These are phyloP conservation scores for Helminthosporium solani DNA, from an alignment of 2,329 filamentous ascomycete genomes.

Conservation along the genomic window DNA sequence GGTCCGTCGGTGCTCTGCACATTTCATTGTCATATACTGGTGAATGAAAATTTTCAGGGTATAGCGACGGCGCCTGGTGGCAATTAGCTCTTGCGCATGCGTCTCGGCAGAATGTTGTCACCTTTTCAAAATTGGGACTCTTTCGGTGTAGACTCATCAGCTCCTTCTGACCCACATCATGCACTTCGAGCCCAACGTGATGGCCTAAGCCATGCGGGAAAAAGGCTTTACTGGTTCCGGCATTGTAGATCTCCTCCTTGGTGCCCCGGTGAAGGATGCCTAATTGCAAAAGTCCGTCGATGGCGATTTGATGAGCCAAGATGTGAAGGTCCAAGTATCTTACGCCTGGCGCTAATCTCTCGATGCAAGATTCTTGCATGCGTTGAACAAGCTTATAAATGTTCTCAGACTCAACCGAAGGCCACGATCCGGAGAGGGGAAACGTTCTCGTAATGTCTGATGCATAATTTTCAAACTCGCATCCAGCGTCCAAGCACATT, in stretches of 20 bases:
- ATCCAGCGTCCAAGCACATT: conserved; percentile 83
- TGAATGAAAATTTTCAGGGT: conserved; percentile 33
- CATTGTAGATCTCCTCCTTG: conserved; percentile 70
- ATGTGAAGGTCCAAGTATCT: conserved; percentile 72
- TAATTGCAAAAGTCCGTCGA: conserved; percentile 67
- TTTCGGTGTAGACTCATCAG: conserved; percentile 34
- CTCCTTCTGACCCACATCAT: conserved; percentile 58
- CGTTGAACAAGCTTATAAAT: conserved; percentile 76
- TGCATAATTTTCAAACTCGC: conserved; percentile 82
- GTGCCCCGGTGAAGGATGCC: conserved; percentile 69
- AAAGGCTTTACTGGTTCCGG: conserved; percentile 82
- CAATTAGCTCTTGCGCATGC: conserved; percentile 10
- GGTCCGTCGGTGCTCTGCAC: conserved; percentile 35
- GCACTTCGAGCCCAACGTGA: conserved; percentile 89
- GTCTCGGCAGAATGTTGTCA: conserved; percentile 6
- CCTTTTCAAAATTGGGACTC: conserved; percentile 25
- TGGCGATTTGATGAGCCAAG: conserved; percentile 70
- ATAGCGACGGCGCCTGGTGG: conserved; percentile 31
- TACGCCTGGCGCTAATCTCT: conserved; percentile 66
- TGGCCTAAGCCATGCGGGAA: conserved; percentile 90
- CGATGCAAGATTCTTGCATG: conserved; percentile 79
- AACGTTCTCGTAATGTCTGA: conserved; percentile 89
- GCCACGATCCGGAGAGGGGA: conserved; percentile 71
- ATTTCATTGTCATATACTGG: conserved; percentile 33
- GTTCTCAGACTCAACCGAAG: conserved; percentile 63